phyloP scores from a whole-genome alignment of 2,329 filamentous ascomycete genomes.

The Bimuria novae-zelandiae region DNA sequence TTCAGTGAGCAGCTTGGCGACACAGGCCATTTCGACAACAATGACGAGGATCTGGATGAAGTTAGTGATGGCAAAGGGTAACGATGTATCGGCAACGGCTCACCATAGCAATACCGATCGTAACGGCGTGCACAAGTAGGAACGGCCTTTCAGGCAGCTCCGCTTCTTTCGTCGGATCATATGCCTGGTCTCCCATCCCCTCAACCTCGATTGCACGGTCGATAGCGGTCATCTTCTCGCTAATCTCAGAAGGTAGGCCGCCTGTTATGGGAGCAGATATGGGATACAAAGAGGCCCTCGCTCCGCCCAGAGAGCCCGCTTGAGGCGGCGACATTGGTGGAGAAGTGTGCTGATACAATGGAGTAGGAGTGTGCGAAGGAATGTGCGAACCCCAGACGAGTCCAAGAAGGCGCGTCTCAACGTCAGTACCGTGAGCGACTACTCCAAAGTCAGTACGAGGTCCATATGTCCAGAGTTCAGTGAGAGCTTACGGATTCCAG shows the following conservation, averaged over 20 bases:
- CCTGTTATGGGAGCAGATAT: conserved; percentile 25
- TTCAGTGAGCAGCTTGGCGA: conserved; percentile 45
- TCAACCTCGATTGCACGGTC: conserved; percentile 31
- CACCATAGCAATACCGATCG: conserved; percentile 31
- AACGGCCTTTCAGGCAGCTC: conserved; percentile 29
- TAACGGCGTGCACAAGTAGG: conserved; percentile 29
- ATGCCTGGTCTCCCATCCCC: conserved; percentile 29
- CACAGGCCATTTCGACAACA: conserved; percentile 36
- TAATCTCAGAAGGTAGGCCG: conserved; percentile 23
- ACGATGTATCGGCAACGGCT: neutral
- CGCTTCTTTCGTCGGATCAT: conserved; percentile 30
- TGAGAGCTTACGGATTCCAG: conserved; percentile 57
- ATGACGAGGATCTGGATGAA: conserved; percentile 27
- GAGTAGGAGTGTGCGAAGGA: conserved; percentile 17
- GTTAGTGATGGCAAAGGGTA: conserved; percentile 4
- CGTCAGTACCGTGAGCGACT: conserved; percentile 67
- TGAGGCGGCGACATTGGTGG: conserved; percentile 15
- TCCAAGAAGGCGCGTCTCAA: conserved; percentile 67
- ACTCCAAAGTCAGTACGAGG: neutral
- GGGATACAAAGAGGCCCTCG: conserved; percentile 24
- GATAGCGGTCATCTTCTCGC: conserved; percentile 32
- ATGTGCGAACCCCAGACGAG: conserved; percentile 32
- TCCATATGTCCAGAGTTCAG: neutral
- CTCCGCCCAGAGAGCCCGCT: conserved; percentile 16
- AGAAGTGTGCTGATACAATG: conserved; percentile 14